Evolutionary conservation across 768 basidiomycete species (phyloP), one percentile per base, ranked within the genome.

Genomic region (Melanogaster broomeanus): DNA sequence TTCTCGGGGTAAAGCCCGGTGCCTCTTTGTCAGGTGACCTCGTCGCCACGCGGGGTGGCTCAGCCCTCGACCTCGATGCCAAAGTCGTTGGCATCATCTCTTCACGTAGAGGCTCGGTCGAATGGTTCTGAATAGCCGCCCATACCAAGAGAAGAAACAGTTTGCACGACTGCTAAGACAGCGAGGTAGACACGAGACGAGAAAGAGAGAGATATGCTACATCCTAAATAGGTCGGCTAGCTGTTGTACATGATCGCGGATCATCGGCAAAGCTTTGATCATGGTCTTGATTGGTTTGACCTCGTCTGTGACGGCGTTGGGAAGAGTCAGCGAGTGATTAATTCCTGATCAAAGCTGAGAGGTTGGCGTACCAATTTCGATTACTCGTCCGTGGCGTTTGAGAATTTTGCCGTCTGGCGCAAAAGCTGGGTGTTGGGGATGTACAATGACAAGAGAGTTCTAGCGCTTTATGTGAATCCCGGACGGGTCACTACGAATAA

Each of bases 261-360:
- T 87, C 25, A 76, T 71, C 2, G 87, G 86, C 45, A 92, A 69
- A 7, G 83, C 85, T 52, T 75, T 74, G 30, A 80, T 79, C 42
- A 93, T 80, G n/a, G 90, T 80, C 62, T 84, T 84, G 56, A 90
- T 79, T n/a, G 89, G 81, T 61, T 88, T 84, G 33, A 78, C 71
- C 67, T 89, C 85, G 24, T 84, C 89, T 90, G 54, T 10, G 22
- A 34, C 22, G 24, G 35, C 41, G 22, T 19, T 42, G 8, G 48
- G 19, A 15, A 33, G 12, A 41, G 34, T 44, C 21, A 57, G 19
- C 24, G 7, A 25, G 27, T 19, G 33, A 33, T 18, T 24, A 40
- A 13, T 16, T 7, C 11, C 11, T 22, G 25, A n/a, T 4, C 11
- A 49, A 21, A 12, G n/a, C 21, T 45, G 31, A 6, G n/a, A 35